A percentile compares a stretch with the other conserved stretches of the same genome.
These are phyloP conservation scores for Scheffersomyces lignicola DNA, from an alignment of 1,139 yeast genomes.

Conservation along the genomic window DNA sequence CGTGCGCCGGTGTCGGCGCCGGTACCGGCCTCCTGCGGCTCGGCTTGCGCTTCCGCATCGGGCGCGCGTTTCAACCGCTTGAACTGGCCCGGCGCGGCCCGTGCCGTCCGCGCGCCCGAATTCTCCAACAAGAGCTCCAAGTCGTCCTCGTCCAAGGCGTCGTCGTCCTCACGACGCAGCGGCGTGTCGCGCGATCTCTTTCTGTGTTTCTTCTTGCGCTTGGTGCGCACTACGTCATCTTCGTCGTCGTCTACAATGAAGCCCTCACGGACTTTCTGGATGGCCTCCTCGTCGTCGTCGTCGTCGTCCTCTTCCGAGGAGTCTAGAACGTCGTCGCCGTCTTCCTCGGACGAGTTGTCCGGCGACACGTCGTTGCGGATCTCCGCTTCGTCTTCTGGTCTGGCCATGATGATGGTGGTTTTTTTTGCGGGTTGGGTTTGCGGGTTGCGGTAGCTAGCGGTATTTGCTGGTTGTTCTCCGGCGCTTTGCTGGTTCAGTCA, in stretches of 20 bases:
- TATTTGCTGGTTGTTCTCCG: too few species aligned
- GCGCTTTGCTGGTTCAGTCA: too few species aligned
- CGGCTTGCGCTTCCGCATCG: slow-evolving; percentile 33
- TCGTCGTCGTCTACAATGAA: slow-evolving; percentile 93
- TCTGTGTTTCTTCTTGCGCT: slow-evolving; percentile 35
- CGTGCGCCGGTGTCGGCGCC: slow-evolving; percentile 8
- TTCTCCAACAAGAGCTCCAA: slow-evolving; percentile 88
- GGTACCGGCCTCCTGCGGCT: slow-evolving; percentile 15
- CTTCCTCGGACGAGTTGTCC: slow-evolving; percentile 29
- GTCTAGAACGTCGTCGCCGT: slow-evolving; percentile 53
- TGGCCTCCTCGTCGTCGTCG: slow-evolving; percentile 76
- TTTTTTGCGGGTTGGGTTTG: background rate
- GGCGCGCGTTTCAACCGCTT: slow-evolving; percentile 80
- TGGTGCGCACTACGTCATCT: slow-evolving; percentile 53
- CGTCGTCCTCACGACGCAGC: slow-evolving; percentile 44
- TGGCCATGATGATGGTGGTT: slow-evolving; percentile 15
- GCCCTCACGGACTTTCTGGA: slow-evolving; percentile 78
- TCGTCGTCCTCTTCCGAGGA: slow-evolving; percentile 77
- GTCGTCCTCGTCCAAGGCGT: slow-evolving; percentile 91
- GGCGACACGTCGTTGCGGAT: slow-evolving; percentile 32
- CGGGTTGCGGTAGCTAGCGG: too few species aligned
- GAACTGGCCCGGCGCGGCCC: slow-evolving; percentile 46
- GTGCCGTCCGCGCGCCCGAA: slow-evolving; percentile 59
- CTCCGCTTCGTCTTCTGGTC: slow-evolving; percentile 35
- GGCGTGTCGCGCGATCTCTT: slow-evolving; percentile 42